Percentiles rank a stretch among this genome's conserved stretches.
phyloP scores from a whole-genome alignment of 1,284 basidiomycete species.

The Papiliotrema laurentii region DNA sequence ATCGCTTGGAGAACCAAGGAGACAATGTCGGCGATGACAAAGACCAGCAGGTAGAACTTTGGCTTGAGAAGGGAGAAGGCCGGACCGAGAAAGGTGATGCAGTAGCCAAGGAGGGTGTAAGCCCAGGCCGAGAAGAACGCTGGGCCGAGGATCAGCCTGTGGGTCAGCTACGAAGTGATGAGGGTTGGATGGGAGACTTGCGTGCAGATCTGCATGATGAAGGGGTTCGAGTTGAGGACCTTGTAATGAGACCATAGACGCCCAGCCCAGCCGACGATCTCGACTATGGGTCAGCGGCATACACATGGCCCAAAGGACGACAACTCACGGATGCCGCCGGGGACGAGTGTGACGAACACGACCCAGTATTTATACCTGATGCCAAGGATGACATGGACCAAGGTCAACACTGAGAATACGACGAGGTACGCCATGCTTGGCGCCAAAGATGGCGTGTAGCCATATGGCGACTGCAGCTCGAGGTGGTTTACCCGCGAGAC shows the following conservation, averaged over 20 bases:
- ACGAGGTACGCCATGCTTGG: constrained; percentile 19
- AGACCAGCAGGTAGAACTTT: constrained; percentile 36
- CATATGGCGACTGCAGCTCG: constrained; percentile 22
- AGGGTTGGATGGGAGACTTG: too few species aligned
- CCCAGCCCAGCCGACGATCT: constrained; percentile 11
- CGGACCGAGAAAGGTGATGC: constrained; percentile 34
- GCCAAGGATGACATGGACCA: constrained; percentile 51
- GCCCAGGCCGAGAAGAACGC: constrained; percentile 36
- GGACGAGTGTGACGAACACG: constrained; percentile 48
- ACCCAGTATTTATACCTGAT: constrained; percentile 50
- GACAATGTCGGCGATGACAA: constrained; percentile 39
- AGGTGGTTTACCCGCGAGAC: not conserved
- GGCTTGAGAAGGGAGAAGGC: constrained; percentile 36
- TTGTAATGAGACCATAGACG: constrained; percentile 9
- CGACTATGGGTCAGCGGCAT: constrained; percentile 4
- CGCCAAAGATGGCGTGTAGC: constrained; percentile 19
- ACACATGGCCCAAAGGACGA: not conserved
- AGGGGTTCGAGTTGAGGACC: constrained; percentile 5
- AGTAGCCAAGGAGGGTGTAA: constrained; percentile 38
- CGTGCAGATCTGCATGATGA: constrained; percentile 16
- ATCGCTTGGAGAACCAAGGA: constrained; percentile 42
- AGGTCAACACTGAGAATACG: constrained; percentile 28
- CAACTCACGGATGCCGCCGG: constrained; percentile 2
- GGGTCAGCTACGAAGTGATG: not conserved
- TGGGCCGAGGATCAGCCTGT: constrained; percentile 33